Conservation (phyloP, 768 basidiomycete species). For the Amanita exitialis region DNA sequence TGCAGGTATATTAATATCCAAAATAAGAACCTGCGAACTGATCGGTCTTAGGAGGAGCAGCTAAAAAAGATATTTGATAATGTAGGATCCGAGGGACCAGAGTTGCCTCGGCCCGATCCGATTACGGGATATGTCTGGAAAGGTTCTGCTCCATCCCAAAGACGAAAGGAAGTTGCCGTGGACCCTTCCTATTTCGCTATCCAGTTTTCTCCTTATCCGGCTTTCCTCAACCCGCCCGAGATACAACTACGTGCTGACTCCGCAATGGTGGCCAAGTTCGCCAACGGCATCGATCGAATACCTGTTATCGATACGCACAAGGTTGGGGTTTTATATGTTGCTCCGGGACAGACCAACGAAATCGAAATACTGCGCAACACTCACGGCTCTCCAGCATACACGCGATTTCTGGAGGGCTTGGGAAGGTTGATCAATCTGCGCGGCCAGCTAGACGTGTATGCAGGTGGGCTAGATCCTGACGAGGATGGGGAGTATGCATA, state of each 20-base stretch:
- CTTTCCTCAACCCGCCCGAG: conserved; percentile 26
- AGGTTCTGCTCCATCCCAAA: conserved; percentile 75
- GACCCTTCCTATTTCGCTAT: conserved; percentile 82
- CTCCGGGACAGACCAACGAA: conserved; percentile 81
- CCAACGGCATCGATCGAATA: conserved; percentile 66
- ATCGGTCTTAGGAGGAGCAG: conserved; percentile 14
- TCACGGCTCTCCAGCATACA: conserved; percentile 92
- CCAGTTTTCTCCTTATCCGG: conserved; percentile 68
- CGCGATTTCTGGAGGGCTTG: conserved; percentile 84
- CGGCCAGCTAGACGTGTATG: conserved; percentile 87
- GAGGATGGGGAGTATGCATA: conserved; percentile 96
- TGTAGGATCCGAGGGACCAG: conserved; percentile 11
- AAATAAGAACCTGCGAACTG: background rate
- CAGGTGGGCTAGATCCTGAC: conserved; percentile 84
- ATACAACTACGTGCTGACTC: conserved; percentile 42
- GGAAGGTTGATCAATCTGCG: conserved; percentile 83
- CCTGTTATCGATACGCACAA: conserved; percentile 98
- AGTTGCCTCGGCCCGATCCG: conserved; percentile 46
- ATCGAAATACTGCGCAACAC: conserved; percentile 80
- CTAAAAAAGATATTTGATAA: conserved; percentile 16
- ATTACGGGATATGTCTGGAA: conserved; percentile 88
- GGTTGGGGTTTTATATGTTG: conserved; percentile 93
- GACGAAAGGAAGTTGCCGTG: conserved; percentile 76
- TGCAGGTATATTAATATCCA: conserved; percentile 8
- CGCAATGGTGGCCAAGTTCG: conserved; percentile 43